These are phyloP conservation scores for Apiospora hydei DNA, from an alignment of 2,329 filamentous ascomycete genomes.

Conservation along the genomic window DNA sequence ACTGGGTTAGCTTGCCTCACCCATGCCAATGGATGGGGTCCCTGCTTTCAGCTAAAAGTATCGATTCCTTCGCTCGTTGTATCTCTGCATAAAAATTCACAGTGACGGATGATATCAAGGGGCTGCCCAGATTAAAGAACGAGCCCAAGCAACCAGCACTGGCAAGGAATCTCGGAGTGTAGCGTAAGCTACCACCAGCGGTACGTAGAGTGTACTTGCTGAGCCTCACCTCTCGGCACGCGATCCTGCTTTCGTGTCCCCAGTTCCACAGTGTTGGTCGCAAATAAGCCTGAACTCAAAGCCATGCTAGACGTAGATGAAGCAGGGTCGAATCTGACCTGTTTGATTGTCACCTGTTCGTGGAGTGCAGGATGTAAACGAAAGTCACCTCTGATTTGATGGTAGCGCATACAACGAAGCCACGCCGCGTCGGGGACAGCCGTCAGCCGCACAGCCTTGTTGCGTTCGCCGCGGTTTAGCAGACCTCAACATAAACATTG, in stretches of 20 bases:
- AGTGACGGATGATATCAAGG: not conserved
- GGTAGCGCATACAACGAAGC: not conserved
- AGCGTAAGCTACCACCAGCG: not conserved
- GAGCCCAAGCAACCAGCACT: constrained; percentile 1
- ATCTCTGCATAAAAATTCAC: not conserved
- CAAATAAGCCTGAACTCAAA: not conserved
- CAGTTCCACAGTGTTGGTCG: not conserved
- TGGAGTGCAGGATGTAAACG: not conserved
- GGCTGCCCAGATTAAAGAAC: constrained; percentile 9
- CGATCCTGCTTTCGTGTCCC: constrained; percentile 15
- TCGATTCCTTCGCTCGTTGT: constrained; percentile 12
- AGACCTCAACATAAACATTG: not conserved
- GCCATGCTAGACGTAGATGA: constrained; percentile 3
- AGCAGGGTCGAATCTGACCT: constrained; percentile 1
- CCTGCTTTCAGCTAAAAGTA: not conserved
- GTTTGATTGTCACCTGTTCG: not conserved
- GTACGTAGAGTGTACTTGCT: constrained; percentile 13
- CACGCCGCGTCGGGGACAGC: not conserved
- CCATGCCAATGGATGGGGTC: not conserved
- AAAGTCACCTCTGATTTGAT: not conserved
- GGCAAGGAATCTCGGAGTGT: constrained; percentile 4
- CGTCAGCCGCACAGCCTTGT: constrained; percentile 5
- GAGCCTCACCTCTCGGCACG: not conserved
- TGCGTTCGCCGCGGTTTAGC: constrained; percentile 2
- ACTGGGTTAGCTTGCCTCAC: not conserved